Percentiles rank a stretch among this genome's conserved stretches.
phyloP scores from a whole-genome alignment of 2,329 filamentous ascomycete genomes.

The Meredithiella fracta region DNA sequence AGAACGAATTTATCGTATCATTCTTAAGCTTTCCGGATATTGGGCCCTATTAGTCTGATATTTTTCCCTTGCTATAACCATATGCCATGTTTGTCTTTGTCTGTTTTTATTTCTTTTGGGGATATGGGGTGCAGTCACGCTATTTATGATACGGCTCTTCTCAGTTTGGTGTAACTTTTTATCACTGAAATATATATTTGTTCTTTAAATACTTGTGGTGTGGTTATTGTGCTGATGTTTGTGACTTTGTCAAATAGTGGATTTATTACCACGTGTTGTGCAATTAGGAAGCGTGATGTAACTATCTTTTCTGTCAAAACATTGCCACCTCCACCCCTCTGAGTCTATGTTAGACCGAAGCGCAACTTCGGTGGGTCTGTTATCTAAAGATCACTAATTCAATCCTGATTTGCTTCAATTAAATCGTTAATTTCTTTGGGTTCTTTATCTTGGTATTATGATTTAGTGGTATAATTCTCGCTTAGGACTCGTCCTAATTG shows the following conservation, averaged over 20 bases:
- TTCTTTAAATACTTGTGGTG: no score
- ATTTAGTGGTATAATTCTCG: constrained; percentile 59
- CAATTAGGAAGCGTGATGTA: no score
- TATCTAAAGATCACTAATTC: constrained; percentile 10
- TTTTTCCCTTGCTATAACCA: background rate
- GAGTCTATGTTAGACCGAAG: constrained; percentile 8
- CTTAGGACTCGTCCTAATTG: constrained; percentile 37
- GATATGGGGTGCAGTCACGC: background rate
- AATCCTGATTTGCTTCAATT: constrained; percentile 8
- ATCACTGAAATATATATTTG: background rate
- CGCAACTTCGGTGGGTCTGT: constrained; percentile 11
- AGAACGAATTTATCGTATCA: constrained; percentile 4
- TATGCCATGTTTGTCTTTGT: background rate
- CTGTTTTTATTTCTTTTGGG: constrained; percentile 1
- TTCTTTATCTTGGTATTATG: constrained; percentile 41
- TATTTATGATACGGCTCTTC: background rate
- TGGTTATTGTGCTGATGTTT: no score
- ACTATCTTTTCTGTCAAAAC: background rate
- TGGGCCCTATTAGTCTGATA: background rate
- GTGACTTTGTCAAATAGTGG: no score
- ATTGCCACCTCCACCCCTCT: constrained; percentile 5
- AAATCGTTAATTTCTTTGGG: background rate
- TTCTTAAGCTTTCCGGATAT: background rate
- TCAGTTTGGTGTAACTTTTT: background rate
- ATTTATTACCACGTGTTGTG: no score